Evolutionary conservation across 2,329 filamentous ascomycete genomes (phyloP), one percentile per base, ranked within the genome.

Genomic region (Endothia cerciana): DNA sequence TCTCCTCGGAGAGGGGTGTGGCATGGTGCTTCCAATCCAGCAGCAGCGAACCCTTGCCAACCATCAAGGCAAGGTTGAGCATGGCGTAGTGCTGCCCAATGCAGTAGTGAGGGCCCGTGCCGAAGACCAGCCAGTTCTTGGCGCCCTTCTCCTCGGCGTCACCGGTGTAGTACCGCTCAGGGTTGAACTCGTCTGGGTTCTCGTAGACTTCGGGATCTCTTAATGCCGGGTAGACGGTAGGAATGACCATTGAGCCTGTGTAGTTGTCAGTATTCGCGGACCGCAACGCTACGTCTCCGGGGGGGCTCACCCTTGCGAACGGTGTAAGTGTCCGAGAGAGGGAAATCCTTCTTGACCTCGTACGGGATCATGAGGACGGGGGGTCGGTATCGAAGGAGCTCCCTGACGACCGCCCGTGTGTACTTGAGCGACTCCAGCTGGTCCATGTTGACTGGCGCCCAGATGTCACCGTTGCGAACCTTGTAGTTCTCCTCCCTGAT

Each of bases 321-420:
- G n/a, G 93, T 97, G 80, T 98, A 97, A 43, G 83, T 85, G 43
- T 91, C 87, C 33, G 91, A 93, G 72, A 99, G 90, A 60, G 94
- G 94, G 85, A 98, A 99, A 64, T 91, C 82, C 84, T 97, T 97
- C 89, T 98, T 98, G 70, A 89, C 92, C 69, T 94, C 78, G 79
- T 98, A 98, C 41, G 95, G 95, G 60, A 97, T 92, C 93, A 99
- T 97, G 78, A 97, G 86, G 74, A 99, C 95, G 65, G 95, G 95
- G 70, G 95, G 95, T 65, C 94, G 91, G 84, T 96, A 98, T 75
- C 95, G 92, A 70, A 97, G 87, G 66, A 93, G 90, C 82, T 97
- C 93, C 73, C 91, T 93, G 71, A 98, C 91, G 53, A 97, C 92
- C 49, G 93, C 94, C 66, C 93, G 91, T 53, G 95, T 98, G 79